Evolutionary conservation across 75 land plant genomes (phyloP).

Genomic region (Cunninghamia lanceolata): DNA sequence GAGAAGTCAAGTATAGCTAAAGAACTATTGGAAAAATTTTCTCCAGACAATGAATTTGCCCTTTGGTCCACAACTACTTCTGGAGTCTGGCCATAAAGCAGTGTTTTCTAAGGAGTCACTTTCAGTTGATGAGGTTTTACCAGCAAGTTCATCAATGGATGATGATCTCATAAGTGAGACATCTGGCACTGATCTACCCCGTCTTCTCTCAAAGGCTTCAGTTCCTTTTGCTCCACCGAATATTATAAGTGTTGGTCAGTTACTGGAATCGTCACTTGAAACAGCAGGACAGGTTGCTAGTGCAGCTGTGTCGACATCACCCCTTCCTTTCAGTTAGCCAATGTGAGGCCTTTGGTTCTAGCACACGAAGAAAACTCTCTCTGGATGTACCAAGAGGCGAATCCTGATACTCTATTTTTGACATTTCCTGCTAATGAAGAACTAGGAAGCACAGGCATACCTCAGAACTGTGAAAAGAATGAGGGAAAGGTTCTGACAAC

Average conservation of each 20-base stretch:
- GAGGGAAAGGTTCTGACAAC: conserved; percentile 9
- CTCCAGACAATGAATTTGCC: conserved; percentile 62
- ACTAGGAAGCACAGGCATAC: conserved; percentile 2
- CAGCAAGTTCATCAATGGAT: conserved; percentile 35
- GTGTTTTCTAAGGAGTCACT: conserved; percentile 53
- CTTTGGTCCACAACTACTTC: conserved; percentile 44
- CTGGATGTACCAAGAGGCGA: conserved; percentile 61
- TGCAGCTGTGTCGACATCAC: conserved; percentile 59
- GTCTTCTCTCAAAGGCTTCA: conserved; percentile 43
- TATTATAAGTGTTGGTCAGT: conserved; percentile 55
- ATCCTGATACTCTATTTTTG: conserved; percentile 18
- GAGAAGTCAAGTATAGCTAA: conserved; percentile 26
- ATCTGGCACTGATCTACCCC: conserved; percentile 51
- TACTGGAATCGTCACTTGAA: conserved; percentile 78
- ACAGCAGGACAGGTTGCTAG: conserved; percentile 91
- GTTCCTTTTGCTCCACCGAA: conserved; percentile 37
- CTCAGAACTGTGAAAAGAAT: conserved; percentile 5
- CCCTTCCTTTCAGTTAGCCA: conserved; percentile 81
- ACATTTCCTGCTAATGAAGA: conserved; percentile 23
- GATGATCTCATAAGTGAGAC: conserved; percentile 61
- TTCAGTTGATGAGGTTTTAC: conserved; percentile 75
- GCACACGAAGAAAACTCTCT: conserved; percentile 80
- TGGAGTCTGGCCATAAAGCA: conserved; percentile 35
- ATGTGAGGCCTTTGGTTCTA: conserved; percentile 84
- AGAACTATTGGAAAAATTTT: conserved; percentile 50